Evolutionary conservation across 164 flowering plant species (phyloP).

Genomic region (Vitis rupestris): DNA sequence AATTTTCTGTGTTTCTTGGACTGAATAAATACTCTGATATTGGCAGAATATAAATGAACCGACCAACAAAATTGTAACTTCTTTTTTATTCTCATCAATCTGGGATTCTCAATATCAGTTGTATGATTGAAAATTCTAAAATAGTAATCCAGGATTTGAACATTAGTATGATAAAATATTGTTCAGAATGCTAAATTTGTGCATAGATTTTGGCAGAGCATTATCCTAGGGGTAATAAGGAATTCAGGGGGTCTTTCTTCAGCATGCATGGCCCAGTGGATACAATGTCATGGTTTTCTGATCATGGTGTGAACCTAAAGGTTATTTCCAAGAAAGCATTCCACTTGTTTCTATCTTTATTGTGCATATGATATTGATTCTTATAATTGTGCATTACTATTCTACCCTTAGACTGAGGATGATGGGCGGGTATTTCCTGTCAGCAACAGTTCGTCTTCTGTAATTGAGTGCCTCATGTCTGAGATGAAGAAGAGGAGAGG

Average conservation of each 20-base stretch:
- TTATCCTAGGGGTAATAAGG: conserved; percentile 89
- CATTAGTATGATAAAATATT: neutral
- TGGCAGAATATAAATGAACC: no score
- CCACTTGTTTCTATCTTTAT: conserved; percentile 12
- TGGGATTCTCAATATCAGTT: no score
- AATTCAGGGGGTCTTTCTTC: conserved; percentile 87
- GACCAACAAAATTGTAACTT: no score
- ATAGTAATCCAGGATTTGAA: neutral
- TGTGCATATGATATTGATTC: neutral
- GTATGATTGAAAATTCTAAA: no score
- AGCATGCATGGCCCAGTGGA: conserved; percentile 75
- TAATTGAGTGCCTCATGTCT: conserved; percentile 79
- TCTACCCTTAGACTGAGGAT: conserved; percentile 57
- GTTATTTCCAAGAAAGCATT: conserved; percentile 27
- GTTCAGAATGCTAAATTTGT: conserved; percentile 10
- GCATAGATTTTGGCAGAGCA: conserved; percentile 73
- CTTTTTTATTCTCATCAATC: no score
- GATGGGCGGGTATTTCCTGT: conserved; percentile 98
- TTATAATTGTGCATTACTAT: neutral
- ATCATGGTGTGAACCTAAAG: conserved; percentile 86
- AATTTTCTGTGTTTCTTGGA: no score
- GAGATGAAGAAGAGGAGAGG: conserved; percentile 76
- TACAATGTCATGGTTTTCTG: conserved; percentile 94
- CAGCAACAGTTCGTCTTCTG: conserved; percentile 75
- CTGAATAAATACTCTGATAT: no score